Evolutionary conservation across 2,329 filamentous ascomycete species (phyloP).

Genomic region (Scopulariopsis brevicaulis): DNA sequence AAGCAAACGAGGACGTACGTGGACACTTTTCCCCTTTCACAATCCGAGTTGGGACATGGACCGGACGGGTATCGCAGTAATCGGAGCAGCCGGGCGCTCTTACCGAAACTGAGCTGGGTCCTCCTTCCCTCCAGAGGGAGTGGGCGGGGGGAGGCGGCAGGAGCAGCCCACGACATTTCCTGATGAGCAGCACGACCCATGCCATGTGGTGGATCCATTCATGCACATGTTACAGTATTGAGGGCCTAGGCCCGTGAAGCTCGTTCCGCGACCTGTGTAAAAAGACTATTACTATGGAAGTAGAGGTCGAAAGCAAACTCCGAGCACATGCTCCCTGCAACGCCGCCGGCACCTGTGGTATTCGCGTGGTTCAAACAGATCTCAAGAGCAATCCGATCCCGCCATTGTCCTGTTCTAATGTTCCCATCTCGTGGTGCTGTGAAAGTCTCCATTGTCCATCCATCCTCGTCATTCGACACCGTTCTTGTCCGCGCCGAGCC

Average conservation of each 20-base stretch:
- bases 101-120: not conserved
- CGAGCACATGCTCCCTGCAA: not conserved
- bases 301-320: not conserved
- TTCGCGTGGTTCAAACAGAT: not conserved
- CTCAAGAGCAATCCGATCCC: not conserved
- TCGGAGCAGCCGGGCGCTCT: not conserved
- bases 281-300: not conserved
- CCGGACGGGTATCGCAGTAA: not conserved
- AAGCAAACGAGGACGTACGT: no score
- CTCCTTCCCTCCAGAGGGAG: not conserved
- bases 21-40: no score
- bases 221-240: not conserved
- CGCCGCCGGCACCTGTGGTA: not conserved
- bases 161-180: not conserved
- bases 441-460: not conserved
- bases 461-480: not conserved
- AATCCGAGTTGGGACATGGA: no score
- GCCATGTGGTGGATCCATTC: not conserved
- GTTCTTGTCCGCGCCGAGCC: not conserved
- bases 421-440: not conserved
- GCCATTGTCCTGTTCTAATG: not conserved
- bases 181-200: not conserved
- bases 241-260: not conserved
- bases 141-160: not conserved
- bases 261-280: not conserved